Conservation (phyloP, 2,329 filamentous ascomycete species). For the Dothistroma septosporum region DNA sequence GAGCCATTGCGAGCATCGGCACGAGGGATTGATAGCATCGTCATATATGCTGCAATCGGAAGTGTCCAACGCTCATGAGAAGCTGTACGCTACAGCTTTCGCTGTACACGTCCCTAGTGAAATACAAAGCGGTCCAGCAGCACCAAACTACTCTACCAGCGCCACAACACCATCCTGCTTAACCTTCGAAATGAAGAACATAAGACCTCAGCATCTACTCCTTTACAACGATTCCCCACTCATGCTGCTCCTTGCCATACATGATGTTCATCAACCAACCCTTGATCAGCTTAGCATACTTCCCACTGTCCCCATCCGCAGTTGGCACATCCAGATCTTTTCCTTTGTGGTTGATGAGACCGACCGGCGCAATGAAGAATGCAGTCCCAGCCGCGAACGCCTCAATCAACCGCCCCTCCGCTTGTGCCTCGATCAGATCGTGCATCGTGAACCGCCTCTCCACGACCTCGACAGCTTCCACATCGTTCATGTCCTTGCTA, state of each 20-base stretch:
- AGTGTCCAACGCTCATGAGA: background rate
- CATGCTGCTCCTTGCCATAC: conserved; percentile 46
- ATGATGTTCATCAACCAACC: conserved; percentile 48
- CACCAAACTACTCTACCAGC: background rate
- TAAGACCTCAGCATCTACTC: conserved; percentile 26
- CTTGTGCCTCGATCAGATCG: conserved; percentile 67
- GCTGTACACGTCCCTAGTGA: background rate
- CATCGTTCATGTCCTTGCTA: conserved; percentile 18
- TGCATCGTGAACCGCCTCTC: conserved; percentile 79
- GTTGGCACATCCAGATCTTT: conserved; percentile 43
- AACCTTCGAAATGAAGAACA: too few relatives aligned
- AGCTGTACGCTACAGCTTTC: background rate
- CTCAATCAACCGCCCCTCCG: conserved; percentile 75
- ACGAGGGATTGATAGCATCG: too few relatives aligned
- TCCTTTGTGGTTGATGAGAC: conserved; percentile 44
- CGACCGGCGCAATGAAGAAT: conserved; percentile 48
- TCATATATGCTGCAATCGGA: too few relatives aligned
- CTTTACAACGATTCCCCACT: conserved; percentile 46
- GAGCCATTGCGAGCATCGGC: too few relatives aligned
- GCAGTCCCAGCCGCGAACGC: conserved; percentile 85
- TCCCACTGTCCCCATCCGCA: conserved; percentile 39
- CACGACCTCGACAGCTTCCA: conserved; percentile 60
- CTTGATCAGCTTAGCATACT: conserved; percentile 43
- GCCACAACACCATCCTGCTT: background rate
- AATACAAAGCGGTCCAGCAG: background rate